These are phyloP conservation scores for Metschnikowia cerradonensis DNA, from an alignment of 805 yeast species.

Conservation along the genomic window DNA sequence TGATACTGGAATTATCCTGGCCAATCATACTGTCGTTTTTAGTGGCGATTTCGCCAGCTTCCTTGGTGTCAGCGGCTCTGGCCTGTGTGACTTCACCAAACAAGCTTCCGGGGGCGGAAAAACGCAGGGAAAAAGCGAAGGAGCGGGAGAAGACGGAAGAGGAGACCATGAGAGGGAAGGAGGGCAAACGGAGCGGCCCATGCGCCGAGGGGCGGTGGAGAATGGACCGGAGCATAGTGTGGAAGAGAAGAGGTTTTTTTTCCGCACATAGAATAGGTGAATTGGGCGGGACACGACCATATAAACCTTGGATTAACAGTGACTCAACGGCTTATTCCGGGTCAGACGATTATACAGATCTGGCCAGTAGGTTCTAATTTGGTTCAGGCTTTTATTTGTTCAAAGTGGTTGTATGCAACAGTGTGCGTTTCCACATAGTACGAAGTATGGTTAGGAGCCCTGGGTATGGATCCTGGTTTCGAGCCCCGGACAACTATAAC, in stretches of 20 bases:
- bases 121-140: neutral
- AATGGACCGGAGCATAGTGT: slow-evolving; percentile 4
- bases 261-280: neutral
- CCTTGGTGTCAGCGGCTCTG: slow-evolving; percentile 6
- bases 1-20: slow-evolving; percentile 15
- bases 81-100: slow-evolving; percentile 33
- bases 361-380: too few species aligned
- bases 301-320: too few species aligned
- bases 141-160: neutral
- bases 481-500: too few species aligned
- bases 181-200: neutral
- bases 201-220: slow-evolving; percentile 1
- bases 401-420: too few species aligned
- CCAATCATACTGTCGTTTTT: slow-evolving; percentile 6
- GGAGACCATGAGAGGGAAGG: neutral
- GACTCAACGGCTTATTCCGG: too few species aligned
- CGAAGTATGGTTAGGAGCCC: too few species aligned
- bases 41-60: neutral
- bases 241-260: slow-evolving; percentile 2
- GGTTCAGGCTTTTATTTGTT: too few species aligned
- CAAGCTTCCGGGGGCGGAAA: slow-evolving; percentile 14
- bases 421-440: too few species aligned
- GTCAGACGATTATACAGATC: too few species aligned
- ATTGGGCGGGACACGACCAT: neutral
- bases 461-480: too few species aligned